phyloP scores from a whole-genome alignment of 148 eudicot species.

The Fallopia convolvulus region DNA sequence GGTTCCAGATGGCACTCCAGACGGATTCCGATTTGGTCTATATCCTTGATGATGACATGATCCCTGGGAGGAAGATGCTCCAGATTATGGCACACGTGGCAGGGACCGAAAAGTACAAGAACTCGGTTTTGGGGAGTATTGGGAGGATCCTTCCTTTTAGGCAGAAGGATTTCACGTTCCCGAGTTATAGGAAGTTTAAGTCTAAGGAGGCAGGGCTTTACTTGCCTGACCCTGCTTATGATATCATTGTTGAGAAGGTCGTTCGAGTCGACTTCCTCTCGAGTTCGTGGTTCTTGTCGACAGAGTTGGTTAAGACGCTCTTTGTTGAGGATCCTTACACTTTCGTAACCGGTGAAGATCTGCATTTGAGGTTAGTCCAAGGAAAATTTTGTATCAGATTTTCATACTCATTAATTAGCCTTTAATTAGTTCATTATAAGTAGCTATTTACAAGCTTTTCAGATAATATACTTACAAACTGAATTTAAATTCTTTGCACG shows the following conservation, averaged over 20 bases:
- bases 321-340: conserved; percentile 83
- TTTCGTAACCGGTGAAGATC: conserved; percentile 88
- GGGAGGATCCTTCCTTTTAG: conserved; percentile 91
- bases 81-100: conserved; percentile 84
- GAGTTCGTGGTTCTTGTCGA: conserved; percentile 89
- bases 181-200: conserved; percentile 81
- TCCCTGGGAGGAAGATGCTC: conserved; percentile 83
- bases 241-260: conserved; percentile 60
- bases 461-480: no score
- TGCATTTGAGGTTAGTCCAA: conserved; percentile 60
- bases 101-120: conserved; percentile 80
- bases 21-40: conserved; percentile 84
- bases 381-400: not conserved
- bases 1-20: conserved; percentile 92
- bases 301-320: conserved; percentile 80
- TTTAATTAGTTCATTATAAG: no score
- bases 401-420: no score
- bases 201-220: conserved; percentile 95
- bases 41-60: conserved; percentile 91
- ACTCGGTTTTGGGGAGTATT: conserved; percentile 84
- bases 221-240: conserved; percentile 96
- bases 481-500: no score
- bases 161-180: conserved; percentile 84
- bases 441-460: no score
- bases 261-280: conserved; percentile 96